A percentile compares a stretch with the other conserved stretches of the same genome.
Conservation (phyloP, 2,329 filamentous ascomycete species). For the Xylaria sp. region DNA sequence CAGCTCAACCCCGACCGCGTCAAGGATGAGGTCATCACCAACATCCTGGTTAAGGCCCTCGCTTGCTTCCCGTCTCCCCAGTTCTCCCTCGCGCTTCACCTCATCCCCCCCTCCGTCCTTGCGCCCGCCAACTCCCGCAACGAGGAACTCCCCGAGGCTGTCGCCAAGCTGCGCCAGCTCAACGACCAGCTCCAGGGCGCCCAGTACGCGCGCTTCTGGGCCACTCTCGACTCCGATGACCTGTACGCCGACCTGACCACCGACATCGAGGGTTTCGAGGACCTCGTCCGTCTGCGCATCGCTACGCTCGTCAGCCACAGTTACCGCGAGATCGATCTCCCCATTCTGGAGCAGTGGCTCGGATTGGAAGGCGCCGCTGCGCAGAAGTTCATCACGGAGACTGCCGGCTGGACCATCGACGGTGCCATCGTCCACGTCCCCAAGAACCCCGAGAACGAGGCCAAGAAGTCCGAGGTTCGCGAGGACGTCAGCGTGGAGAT, state of each 20-base stretch:
- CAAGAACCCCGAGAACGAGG: slow-evolving; percentile 94
- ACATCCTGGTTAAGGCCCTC: slow-evolving; percentile 96
- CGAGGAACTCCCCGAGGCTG: slow-evolving; percentile 77
- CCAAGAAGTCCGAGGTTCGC: slow-evolving; percentile 87
- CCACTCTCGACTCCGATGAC: slow-evolving; percentile 85
- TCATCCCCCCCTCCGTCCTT: slow-evolving; percentile 80
- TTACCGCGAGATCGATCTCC: slow-evolving; percentile 65
- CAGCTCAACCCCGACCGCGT: slow-evolving; percentile 99
- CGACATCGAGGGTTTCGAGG: slow-evolving; percentile 92
- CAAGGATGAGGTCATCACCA: slow-evolving; percentile 95
- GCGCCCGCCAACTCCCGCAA: slow-evolving; percentile 47
- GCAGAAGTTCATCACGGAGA: slow-evolving; percentile 74
- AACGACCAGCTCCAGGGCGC: slow-evolving; percentile 85
- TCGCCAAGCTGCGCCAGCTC: slow-evolving; percentile 78
- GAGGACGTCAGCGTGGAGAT: slow-evolving; percentile 92
- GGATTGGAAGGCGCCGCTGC: slow-evolving; percentile 64
- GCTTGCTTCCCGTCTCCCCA: slow-evolving; percentile 95
- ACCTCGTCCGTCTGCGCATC: slow-evolving; percentile 84
- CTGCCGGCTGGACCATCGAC: slow-evolving; percentile 81
- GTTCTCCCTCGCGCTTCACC: slow-evolving; percentile 88
- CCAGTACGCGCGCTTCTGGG: slow-evolving; percentile 91
- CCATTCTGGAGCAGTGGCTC: slow-evolving; percentile 69
- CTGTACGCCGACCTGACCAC: slow-evolving; percentile 92
- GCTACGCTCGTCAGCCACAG: slow-evolving; percentile 79
- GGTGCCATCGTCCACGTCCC: slow-evolving; percentile 67